Evolutionary conservation across 192 early-diverging fungal genomes (phyloP).

Genomic region (Coemansia sp.): DNA sequence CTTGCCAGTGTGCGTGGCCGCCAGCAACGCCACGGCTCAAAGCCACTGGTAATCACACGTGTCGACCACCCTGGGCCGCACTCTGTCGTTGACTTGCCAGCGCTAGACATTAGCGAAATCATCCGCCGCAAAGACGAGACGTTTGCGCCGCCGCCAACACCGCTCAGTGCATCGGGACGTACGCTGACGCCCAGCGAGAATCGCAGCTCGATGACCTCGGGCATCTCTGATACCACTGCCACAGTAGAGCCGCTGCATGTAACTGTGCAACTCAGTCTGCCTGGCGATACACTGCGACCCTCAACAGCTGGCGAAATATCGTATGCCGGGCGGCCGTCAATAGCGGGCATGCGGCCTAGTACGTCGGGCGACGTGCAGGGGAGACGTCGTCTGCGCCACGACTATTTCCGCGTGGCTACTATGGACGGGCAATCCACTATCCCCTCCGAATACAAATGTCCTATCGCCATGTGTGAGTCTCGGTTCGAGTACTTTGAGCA

Average conservation of each 20-base stretch:
- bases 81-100: slow-evolving; percentile 14
- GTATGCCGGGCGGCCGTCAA: background rate
- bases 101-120: slow-evolving; percentile 40
- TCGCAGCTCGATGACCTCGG: slow-evolving; percentile 10
- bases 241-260: background rate
- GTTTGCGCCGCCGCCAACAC: slow-evolving; percentile 2
- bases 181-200: slow-evolving; percentile 17
- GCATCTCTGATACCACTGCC: background rate
- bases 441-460: slow-evolving; percentile 24
- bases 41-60: slow-evolving; percentile 25
- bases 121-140: slow-evolving; percentile 38
- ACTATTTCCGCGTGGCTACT: slow-evolving; percentile 45
- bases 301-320: background rate
- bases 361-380: background rate
- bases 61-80: slow-evolving; percentile 25
- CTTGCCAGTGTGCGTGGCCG: slow-evolving; percentile 4
- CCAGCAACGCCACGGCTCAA: background rate
- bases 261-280: background rate
- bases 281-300: background rate
- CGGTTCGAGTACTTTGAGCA: slow-evolving; percentile 31
- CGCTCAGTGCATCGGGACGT: slow-evolving; percentile 18
- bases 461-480: slow-evolving; percentile 30
- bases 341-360: background rate
- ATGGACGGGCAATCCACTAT: slow-evolving; percentile 39
- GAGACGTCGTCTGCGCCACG: slow-evolving; percentile 25